Evolutionary conservation across 1,139 yeast genomes (phyloP), one percentile per base, ranked within the genome.

Genomic region (Hyphopichia buzzinii): DNA sequence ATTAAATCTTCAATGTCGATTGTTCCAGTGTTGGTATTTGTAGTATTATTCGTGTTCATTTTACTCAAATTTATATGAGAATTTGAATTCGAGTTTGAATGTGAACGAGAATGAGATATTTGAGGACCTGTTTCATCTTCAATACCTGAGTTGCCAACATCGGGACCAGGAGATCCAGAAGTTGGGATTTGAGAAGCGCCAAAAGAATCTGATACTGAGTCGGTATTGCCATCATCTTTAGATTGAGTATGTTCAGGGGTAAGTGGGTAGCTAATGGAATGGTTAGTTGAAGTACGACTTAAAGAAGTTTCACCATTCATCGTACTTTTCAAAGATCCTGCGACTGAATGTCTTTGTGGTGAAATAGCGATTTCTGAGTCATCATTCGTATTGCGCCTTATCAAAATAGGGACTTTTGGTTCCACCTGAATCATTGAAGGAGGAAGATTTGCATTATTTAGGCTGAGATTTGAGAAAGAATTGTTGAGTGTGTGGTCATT

Each of bases 1-100:
- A 92, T 92, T 36, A 88, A 72, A 52, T 87, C 95, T 61, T 92
- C 98, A 38, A 92, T 76, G 55, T 89, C 88, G 31, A 86, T 69
- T 21, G 78, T 68, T 35, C 62, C 61, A 25, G 55, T 44, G 14
- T 34, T 38, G 12, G 36, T 38, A 26, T 37, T 40, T 16, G 43
- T 19, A 8, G 33, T 14, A 11, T 19, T 19, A 10, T 19, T 19
- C 8, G 23, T 19, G 35, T 10, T 27, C 31, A 19, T 19, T 19
- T 19, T 19, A 10, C 23, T 19, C 23, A 19, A 19, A 10, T 19
- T 19, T 10, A 19, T 10, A 10, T 19, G 23, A 6, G 23, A 19
- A 19, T 19, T 19, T 6, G 23, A 19, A 10, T 19, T 19, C 23
- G 23, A 19, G 23, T 19, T 19, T 7, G 19, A 24, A 28, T 29